Percentiles rank a stretch among this genome's conserved stretches.
Conservation (phyloP, 345 rosid genomes). For the Rhodamnia rubescens region DNA sequence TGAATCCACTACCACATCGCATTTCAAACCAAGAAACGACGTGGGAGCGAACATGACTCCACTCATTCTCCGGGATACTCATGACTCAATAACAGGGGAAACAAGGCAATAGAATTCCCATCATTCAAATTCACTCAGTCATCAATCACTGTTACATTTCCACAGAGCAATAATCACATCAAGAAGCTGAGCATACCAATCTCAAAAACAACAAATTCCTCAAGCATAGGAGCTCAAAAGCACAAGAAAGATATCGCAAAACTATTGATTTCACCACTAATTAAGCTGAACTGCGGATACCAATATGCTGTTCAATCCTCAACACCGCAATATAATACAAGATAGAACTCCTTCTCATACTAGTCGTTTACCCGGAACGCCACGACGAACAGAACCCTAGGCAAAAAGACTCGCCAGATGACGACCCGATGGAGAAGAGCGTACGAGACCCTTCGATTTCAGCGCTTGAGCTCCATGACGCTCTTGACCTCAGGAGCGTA, state of each 20-base stretch:
- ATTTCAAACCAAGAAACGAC: not conserved
- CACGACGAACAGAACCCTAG: not conserved
- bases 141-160: not conserved
- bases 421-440: not conserved
- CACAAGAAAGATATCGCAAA: not conserved
- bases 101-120: not conserved
- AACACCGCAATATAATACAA: not conserved
- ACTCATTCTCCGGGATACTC: not conserved
- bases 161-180: not conserved
- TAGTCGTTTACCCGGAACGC: not conserved
- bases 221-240: not conserved
- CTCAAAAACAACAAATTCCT: not conserved
- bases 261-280: not conserved
- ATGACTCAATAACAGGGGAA: not conserved
- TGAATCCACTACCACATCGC: not conserved
- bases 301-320: not conserved
- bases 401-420: not conserved
- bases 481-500: constrained; percentile 68
- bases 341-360: not conserved
- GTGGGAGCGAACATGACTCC: not conserved
- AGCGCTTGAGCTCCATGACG: constrained; percentile 55
- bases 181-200: not conserved
- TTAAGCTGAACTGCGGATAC: not conserved
- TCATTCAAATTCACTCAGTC: not conserved
- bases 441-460: not conserved